A percentile compares a stretch with the other conserved stretches of the same genome.
Evolutionary conservation across 192 early-diverging fungal species (phyloP).

Genomic region (Geranomyces variabilis): DNA sequence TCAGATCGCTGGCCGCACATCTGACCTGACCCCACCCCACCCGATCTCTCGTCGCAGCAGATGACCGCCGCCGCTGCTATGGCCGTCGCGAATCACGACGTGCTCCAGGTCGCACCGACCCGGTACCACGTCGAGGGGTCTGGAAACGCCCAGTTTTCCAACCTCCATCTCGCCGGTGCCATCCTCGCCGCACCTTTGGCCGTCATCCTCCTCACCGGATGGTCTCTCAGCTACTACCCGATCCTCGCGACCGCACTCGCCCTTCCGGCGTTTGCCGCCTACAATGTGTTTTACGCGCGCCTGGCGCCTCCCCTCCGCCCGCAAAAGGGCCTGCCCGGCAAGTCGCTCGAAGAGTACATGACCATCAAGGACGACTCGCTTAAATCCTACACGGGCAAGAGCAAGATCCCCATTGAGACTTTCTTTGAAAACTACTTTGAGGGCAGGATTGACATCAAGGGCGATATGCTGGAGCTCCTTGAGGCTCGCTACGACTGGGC

Average conservation of each 20-base stretch:
- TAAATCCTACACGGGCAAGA: constrained; percentile 71
- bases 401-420: constrained; percentile 96
- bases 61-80: not conserved
- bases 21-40: too few species aligned
- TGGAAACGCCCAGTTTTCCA: constrained; percentile 82
- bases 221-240: constrained; percentile 58
- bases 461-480: constrained; percentile 81
- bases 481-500: constrained; percentile 97
- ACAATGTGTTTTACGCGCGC: constrained; percentile 69
- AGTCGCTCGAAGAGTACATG: constrained; percentile 85
- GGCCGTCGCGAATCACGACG: constrained; percentile 28
- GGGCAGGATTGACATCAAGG: constrained; percentile 87
- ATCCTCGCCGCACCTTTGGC: constrained; percentile 69
- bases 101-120: constrained; percentile 43
- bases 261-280: constrained; percentile 74
- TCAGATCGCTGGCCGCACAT: too few species aligned
- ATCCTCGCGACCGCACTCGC: constrained; percentile 64
- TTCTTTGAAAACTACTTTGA: constrained; percentile 98
- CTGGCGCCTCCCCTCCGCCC: constrained; percentile 66
- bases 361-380: constrained; percentile 82
- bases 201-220: constrained; percentile 66
- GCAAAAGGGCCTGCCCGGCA: constrained; percentile 72
- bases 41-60: too few species aligned
- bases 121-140: constrained; percentile 77
- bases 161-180: constrained; percentile 63